Evolutionary conservation across 345 rosid species (phyloP), one percentile per base, ranked within the genome.

Genomic region (Citrus reticulata): DNA sequence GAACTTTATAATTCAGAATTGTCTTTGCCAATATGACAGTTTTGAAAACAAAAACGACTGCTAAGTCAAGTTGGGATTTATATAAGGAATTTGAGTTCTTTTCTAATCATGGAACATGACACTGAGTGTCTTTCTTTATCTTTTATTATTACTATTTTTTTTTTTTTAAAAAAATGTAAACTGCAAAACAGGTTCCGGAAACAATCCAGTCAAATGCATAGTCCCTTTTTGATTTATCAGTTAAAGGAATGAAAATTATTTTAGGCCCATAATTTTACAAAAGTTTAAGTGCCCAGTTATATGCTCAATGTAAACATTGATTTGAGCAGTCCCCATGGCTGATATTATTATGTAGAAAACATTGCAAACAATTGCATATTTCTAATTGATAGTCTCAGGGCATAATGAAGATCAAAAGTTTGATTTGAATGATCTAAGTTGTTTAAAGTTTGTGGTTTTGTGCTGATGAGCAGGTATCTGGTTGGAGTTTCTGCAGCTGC

Each of bases 401-500:
- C 39, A 17, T 70, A 9, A 37, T 22, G 49, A 61, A 42, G 6
- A 2, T 46, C 57, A 25, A 32, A 65, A 54, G 32, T 58, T 24
- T 68, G 13, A 67, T 46, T 72, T 51, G 29, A 64, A 74, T 79
- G 81, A 77, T 57, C 39, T 3, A 73, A 37, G 22, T 42, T 60
- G 51, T 20, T 30, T 55, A 9, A 51, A 64, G 22, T 74, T 27
- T 35, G 27, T 27, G 80, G 79, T n/a, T 83, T 24, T 57, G 39
- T 42, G 55, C 16, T 76, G 40, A 65, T 76, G 34, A 61, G 59
- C 78, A 93, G 99, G 90, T 95, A 89, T 87, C 76, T 95, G 77
- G 93, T 89, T 16, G 97, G 90, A 70, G 91, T 89, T 46, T 87
- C 92, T 24, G 86, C 83, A 19, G 91, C 87, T 22, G 91, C 88